Evolutionary conservation across 2,329 filamentous ascomycete genomes (phyloP).

Genomic region (Exophiala spinifera): DNA sequence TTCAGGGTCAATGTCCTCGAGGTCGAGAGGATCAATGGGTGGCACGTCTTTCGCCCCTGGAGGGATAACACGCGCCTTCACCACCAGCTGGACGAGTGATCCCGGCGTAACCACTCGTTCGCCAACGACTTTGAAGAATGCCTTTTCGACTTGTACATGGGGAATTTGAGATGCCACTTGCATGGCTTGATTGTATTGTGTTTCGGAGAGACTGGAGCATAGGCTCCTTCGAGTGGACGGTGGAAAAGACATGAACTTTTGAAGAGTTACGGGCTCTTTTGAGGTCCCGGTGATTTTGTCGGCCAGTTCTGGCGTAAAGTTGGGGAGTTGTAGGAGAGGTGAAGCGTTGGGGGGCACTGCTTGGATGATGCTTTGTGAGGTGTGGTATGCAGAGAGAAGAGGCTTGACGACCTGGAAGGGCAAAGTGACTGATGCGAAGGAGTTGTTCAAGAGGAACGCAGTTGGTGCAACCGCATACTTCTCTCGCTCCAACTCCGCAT

Average conservation of each 20-base stretch:
- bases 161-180: slow-evolving; percentile 80
- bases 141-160: slow-evolving; percentile 77
- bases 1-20: slow-evolving; percentile 87
- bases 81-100: slow-evolving; percentile 86
- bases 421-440: slow-evolving; percentile 81
- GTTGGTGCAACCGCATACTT: slow-evolving; percentile 89
- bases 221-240: slow-evolving; percentile 70
- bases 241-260: slow-evolving; percentile 83
- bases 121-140: slow-evolving; percentile 97
- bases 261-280: slow-evolving; percentile 72
- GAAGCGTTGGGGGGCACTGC: slow-evolving; percentile 79
- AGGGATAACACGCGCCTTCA: slow-evolving; percentile 91
- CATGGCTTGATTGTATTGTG: slow-evolving; percentile 73
- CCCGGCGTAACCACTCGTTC: slow-evolving; percentile 90
- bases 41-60: slow-evolving; percentile 74
- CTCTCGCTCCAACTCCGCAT: slow-evolving; percentile 67
- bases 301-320: slow-evolving; percentile 67
- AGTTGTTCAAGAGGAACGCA: slow-evolving; percentile 78
- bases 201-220: slow-evolving; percentile 64
- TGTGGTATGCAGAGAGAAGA: slow-evolving; percentile 75
- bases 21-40: slow-evolving; percentile 69
- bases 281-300: slow-evolving; percentile 55
- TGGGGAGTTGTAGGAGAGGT: slow-evolving; percentile 85
- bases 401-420: slow-evolving; percentile 82
- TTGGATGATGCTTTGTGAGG: slow-evolving; percentile 85